Conservation (phyloP, 306 rosid genomes). For the Prosopis cineraria region DNA sequence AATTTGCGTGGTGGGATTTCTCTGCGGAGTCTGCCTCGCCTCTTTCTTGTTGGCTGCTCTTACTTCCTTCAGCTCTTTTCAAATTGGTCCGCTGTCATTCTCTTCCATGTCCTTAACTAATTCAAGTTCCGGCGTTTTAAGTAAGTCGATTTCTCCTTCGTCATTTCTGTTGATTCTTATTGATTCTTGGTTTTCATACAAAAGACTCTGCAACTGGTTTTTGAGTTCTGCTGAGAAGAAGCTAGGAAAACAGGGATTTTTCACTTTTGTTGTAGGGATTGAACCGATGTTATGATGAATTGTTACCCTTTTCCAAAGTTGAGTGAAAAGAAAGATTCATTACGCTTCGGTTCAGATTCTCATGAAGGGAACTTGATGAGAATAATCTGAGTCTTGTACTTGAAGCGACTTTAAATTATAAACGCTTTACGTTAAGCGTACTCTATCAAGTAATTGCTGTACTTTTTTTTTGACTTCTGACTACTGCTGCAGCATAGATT, state of each 20-base stretch:
- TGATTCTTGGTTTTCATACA: not conserved
- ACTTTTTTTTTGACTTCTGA: conserved; percentile 47
- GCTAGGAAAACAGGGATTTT: not conserved
- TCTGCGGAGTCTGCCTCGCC: conserved; percentile 80
- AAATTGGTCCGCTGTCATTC: conserved; percentile 58
- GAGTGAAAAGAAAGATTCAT: not conserved
- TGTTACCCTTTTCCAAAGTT: conserved; percentile 22
- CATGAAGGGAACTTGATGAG: conserved; percentile 40
- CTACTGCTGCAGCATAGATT: not conserved
- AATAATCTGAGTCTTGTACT: conserved; percentile 45
- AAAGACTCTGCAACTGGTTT: not conserved
- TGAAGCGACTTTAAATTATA: conserved; percentile 45
- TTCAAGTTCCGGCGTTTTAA: conserved; percentile 48
- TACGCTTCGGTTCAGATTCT: conserved; percentile 20
- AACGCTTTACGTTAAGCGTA: conserved; percentile 49
- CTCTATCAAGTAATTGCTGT: conserved; percentile 24
- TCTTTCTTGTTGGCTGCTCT: conserved; percentile 75
- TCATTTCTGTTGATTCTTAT: not conserved
- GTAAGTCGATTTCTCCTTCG: conserved; percentile 52
- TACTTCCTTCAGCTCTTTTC: conserved; percentile 68
- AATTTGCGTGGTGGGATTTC: conserved; percentile 89
- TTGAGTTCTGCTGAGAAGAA: conserved; percentile 22
- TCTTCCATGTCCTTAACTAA: conserved; percentile 45
- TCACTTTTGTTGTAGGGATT: not conserved
- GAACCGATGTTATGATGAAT: conserved; percentile 15